phyloP scores from a whole-genome alignment of 2,329 filamentous ascomycete genomes.

The Lachnellula arida region DNA sequence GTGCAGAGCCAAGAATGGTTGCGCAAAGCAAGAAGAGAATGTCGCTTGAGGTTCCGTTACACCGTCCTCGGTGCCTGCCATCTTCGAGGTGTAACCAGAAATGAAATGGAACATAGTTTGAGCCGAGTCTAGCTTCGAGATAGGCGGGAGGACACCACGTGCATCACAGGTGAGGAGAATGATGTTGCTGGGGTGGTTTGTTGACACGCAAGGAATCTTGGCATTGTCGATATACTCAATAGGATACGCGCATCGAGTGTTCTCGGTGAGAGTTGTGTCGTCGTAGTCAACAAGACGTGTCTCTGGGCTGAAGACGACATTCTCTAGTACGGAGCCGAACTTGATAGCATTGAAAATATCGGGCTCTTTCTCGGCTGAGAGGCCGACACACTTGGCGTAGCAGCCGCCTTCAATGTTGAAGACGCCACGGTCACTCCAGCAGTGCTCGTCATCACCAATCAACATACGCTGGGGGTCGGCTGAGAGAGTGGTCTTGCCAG shows the following conservation, averaged over 20 bases:
- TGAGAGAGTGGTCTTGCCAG: slow-evolving; percentile 96
- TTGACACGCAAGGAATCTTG: slow-evolving; percentile 92
- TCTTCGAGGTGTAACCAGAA: slow-evolving; percentile 99
- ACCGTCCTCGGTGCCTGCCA: slow-evolving; percentile 97
- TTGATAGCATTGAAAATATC: slow-evolving; percentile 96
- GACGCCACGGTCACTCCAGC: slow-evolving; percentile 93
- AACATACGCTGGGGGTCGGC: slow-evolving; percentile 93
- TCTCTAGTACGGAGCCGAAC: slow-evolving; percentile 96
- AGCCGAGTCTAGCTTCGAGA: slow-evolving; percentile 89
- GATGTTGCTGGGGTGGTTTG: slow-evolving; percentile 91
- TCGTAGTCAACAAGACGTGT: slow-evolving; percentile 94
- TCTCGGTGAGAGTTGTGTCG: slow-evolving; percentile 90
- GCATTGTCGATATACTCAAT: slow-evolving; percentile 99
- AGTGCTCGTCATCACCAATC: slow-evolving; percentile 99
- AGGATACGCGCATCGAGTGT: slow-evolving; percentile 96
- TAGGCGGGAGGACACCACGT: slow-evolving; percentile 92
- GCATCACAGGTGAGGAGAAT: slow-evolving; percentile 97
- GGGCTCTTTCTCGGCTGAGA: slow-evolving; percentile 97
- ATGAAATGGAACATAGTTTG: slow-evolving; percentile 99
- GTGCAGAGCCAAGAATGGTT: slow-evolving; percentile 97
- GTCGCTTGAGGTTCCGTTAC: slow-evolving; percentile 96
- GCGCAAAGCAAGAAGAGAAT: slow-evolving; percentile 98
- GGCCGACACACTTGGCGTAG: slow-evolving; percentile 98
- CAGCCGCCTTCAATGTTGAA: slow-evolving; percentile 99
- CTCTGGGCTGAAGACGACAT: slow-evolving; percentile 92